Base-by-base conservation (phyloP, 257 asterid species). In the Forsythia viridissima region DNA sequence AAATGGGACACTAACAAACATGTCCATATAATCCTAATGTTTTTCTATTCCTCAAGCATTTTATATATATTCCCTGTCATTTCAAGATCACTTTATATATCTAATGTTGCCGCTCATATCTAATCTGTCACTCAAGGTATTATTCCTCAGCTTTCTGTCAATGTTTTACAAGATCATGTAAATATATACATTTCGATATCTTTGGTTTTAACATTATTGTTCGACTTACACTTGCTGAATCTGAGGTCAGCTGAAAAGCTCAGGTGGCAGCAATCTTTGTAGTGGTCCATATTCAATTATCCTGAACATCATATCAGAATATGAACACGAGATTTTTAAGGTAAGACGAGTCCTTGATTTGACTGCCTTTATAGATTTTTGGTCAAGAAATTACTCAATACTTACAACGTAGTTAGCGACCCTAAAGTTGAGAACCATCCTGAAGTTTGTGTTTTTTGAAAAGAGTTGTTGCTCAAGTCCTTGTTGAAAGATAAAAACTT, bases 391-490 rank as follows among this genome's bases (percentile, higher is more conserved):
- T 80, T 63, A 87, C 98, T 90, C 86, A 24, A 24, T 24, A 24
- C 24, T 24, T 24, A 94, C 98, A 94, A 81, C 75, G 98, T 94
- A 37, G 96, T 94, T 42, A 94, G 89, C 16, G 97, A 91, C 52
- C 51, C 88, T 79, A 94, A 80, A 16, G 92, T 85, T 21, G 92
- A 84, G 90, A 94, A 88, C 98, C 97, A 94, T 16, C 77, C 85
- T 1, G 98, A 97, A 8, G 91, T 88, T 79, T 85, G 82, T 30
- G 96, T 86, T 82, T 85, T 84, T 70, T 84, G 77, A 80, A 94
- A 94, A 43, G 97, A 86, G 85, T 92, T 92, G 88, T 89, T 94
- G 90, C 98, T 92, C 89, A 94, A 87, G 82, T 94, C 98, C 85
- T 24, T 24, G 24, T 24, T 24, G 24, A 24, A 24, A 24, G 24